phyloP scores from a whole-genome alignment of 2,329 filamentous ascomycete genomes.

The Diaporthe nobilis region DNA sequence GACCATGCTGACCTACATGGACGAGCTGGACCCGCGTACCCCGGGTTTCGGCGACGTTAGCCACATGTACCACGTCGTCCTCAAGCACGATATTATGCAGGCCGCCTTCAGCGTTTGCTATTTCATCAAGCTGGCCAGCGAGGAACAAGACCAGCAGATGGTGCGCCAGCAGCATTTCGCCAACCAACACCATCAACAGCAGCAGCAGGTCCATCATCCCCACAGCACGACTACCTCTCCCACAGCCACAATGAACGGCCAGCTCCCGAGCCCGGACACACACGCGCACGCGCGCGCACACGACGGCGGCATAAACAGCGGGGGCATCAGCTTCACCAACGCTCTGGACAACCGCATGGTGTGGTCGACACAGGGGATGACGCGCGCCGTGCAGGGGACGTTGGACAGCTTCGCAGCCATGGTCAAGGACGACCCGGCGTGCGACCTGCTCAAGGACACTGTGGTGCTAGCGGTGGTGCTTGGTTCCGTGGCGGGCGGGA shows the following conservation, averaged over 20 bases:
- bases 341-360: slow-evolving; percentile 54
- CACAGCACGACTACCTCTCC: background rate
- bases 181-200: background rate
- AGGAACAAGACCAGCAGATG: slow-evolving; percentile 32
- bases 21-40: slow-evolving; percentile 65
- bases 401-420: slow-evolving; percentile 60
- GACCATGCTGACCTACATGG: slow-evolving; percentile 68
- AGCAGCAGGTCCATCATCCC: background rate
- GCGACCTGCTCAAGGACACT: slow-evolving; percentile 63
- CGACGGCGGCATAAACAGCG: slow-evolving; percentile 43
- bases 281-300: background rate
- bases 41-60: slow-evolving; percentile 62
- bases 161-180: slow-evolving; percentile 13
- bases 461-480: slow-evolving; percentile 64
- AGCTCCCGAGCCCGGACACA: slow-evolving; percentile 37
- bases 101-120: slow-evolving; percentile 69
- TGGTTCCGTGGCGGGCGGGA: slow-evolving; percentile 58
- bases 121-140: slow-evolving; percentile 60
- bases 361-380: slow-evolving; percentile 59
- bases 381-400: slow-evolving; percentile 61
- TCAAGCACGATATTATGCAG: slow-evolving; percentile 69
- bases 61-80: slow-evolving; percentile 67
- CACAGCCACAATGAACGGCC: slow-evolving; percentile 27
- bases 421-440: slow-evolving; percentile 59
- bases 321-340: slow-evolving; percentile 53